Percentiles rank a stretch among this genome's conserved stretches.
Evolutionary conservation across 345 rosid genomes (phyloP).

Genomic region (Moricandia moricandioides): DNA sequence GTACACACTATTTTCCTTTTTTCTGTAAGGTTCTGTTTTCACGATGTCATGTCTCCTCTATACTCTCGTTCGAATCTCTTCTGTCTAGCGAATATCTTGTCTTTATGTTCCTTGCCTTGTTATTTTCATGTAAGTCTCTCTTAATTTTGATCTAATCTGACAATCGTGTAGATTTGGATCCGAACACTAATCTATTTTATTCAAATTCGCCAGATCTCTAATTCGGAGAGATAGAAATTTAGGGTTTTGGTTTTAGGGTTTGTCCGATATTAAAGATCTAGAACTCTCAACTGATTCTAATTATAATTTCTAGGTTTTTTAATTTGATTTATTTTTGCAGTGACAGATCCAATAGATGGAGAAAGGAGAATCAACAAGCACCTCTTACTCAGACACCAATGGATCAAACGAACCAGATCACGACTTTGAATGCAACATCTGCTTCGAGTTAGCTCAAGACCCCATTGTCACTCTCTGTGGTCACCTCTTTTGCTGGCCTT

Average conservation of each 20-base stretch:
- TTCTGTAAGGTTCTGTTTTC: conserved; percentile 11
- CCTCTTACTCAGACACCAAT: conserved; percentile 41
- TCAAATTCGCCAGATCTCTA: background rate
- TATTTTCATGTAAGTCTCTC: conserved; percentile 1
- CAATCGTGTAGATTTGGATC: background rate
- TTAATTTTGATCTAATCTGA: background rate
- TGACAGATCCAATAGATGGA: conserved; percentile 34
- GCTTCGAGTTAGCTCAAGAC: conserved; percentile 88
- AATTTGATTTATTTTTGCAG: conserved; percentile 22
- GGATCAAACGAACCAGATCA: conserved; percentile 56
- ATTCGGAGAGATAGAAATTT: background rate
- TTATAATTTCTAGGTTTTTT: background rate
- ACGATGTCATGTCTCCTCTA: conserved; percentile 20
- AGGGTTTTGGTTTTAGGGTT: background rate
- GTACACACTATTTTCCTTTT: background rate
- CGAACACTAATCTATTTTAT: background rate
- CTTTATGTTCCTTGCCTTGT: background rate
- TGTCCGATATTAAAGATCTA: background rate
- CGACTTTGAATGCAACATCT: conserved; percentile 94
- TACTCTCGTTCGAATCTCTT: conserved; percentile 24
- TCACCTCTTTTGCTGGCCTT: conserved; percentile 94
- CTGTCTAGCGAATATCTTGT: conserved; percentile 15
- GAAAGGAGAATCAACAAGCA: conserved; percentile 51
- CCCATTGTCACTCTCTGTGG: conserved; percentile 89
- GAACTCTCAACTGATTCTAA: background rate